A percentile compares a stretch with the other conserved stretches of the same genome.
Conservation (phyloP, 2,329 filamentous ascomycete genomes). For the Drechslerella coelobrocha region DNA sequence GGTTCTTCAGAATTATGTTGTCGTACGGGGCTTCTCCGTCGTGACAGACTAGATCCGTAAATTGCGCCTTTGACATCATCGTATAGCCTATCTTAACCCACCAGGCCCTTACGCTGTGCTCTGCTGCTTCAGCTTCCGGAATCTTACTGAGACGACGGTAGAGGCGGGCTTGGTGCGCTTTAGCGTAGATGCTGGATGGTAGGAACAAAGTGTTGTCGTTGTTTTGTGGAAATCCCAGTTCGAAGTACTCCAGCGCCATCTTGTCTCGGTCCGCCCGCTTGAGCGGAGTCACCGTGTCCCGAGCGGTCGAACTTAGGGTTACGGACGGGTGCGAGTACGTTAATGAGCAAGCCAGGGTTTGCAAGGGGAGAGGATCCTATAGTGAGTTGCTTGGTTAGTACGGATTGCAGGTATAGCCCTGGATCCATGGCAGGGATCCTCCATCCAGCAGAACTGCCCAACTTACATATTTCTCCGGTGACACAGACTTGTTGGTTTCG, state of each 20-base stretch:
- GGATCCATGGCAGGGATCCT: conserved; percentile 7
- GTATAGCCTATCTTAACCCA: conserved; percentile 28
- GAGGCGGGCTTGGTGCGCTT: conserved; percentile 40
- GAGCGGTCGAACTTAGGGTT: conserved; percentile 26
- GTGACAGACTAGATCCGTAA: conserved; percentile 36
- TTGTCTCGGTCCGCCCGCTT: conserved; percentile 32
- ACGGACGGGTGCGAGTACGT: conserved; percentile 44
- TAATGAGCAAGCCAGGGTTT: conserved; percentile 45
- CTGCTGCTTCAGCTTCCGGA: conserved; percentile 27
- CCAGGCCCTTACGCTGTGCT: conserved; percentile 35
- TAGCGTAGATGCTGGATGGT: conserved; percentile 42
- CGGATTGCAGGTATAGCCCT: conserved; percentile 13
- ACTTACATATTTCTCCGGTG: conserved; percentile 50
- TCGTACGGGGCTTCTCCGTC: conserved; percentile 41
- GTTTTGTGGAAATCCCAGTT: conserved; percentile 40
- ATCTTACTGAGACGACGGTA: conserved; percentile 26
- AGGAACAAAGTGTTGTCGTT: conserved; percentile 25
- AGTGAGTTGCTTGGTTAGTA: conserved; percentile 22
- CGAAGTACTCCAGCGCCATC: conserved; percentile 48
- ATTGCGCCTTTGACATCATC: conserved; percentile 42
- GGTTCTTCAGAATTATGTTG: conserved; percentile 38
- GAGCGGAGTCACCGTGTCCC: conserved; percentile 43
- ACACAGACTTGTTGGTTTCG: conserved; percentile 48
- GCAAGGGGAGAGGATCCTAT: conserved; percentile 48
- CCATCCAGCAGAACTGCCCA: not conserved